Conservation (phyloP, 2,329 filamentous ascomycete genomes). For the Geoglossum cookeanum region DNA sequence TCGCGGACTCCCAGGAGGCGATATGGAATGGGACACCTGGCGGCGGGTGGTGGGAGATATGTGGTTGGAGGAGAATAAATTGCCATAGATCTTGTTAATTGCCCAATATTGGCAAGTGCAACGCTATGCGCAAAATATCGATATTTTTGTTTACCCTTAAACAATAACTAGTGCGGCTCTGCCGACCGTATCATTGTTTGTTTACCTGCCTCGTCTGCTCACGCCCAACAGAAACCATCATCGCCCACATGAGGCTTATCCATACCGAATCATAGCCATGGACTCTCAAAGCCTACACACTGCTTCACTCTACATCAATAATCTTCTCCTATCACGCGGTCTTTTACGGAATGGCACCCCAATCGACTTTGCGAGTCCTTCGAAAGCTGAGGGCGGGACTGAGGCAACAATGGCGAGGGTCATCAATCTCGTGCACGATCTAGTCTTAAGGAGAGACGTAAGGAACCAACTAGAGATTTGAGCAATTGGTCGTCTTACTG, state of each 20-base stretch:
- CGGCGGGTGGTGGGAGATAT: too few species aligned
- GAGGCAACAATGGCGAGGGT: conserved; percentile 62
- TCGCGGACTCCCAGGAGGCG: too few species aligned
- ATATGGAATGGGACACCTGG: too few species aligned
- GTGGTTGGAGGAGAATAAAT: too few species aligned
- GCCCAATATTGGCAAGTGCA: too few species aligned
- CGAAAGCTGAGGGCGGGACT: conserved; percentile 39
- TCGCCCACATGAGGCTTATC: not conserved
- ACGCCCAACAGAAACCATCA: not conserved
- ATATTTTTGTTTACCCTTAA: too few species aligned
- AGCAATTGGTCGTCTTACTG: conserved; percentile 5
- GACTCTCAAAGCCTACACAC: conserved; percentile 34
- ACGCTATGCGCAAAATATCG: too few species aligned
- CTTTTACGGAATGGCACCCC: conserved; percentile 44
- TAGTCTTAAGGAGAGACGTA: conserved; percentile 80
- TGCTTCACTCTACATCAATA: conserved; percentile 45
- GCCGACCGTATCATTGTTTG: not conserved
- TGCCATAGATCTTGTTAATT: too few species aligned
- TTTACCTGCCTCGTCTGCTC: not conserved
- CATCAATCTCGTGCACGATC: conserved; percentile 84
- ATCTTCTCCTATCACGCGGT: conserved; percentile 43
- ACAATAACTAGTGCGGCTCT: not conserved
- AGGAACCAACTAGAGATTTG: conserved; percentile 16
- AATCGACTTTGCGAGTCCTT: conserved; percentile 68
- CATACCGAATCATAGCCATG: conserved; percentile 15